Evolutionary conservation across 495 filamentous ascomycete species (phyloP).

Genomic region (Mycothermus thermophilus): DNA sequence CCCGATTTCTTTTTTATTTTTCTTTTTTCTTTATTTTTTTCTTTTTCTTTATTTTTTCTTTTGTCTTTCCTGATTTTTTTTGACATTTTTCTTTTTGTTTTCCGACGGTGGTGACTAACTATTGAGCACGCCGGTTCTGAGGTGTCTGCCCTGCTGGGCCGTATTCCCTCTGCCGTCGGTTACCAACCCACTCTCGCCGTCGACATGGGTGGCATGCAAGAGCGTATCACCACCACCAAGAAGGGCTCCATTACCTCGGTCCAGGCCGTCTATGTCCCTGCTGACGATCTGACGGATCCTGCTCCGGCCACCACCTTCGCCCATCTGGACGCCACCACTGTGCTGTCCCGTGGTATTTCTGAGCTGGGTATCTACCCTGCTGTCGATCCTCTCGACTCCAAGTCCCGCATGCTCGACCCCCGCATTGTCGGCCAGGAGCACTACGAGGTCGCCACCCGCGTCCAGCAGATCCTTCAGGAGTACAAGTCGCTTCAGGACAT

Average conservation of each 20-base stretch:
- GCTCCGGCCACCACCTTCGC: conserved; percentile 99
- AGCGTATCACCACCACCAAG: conserved; percentile 98
- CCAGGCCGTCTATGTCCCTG: conserved; percentile 99
- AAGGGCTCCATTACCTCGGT: conserved; percentile 99
- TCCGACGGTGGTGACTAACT: no score
- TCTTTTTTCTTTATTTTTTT: no score
- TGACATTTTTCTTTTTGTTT: conserved; percentile 99
- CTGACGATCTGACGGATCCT: conserved; percentile 99
- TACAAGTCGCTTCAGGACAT: conserved; percentile 99
- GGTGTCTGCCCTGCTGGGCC: conserved; percentile 97
- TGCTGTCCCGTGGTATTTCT: conserved; percentile 99
- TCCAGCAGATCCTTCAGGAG: conserved; percentile 99
- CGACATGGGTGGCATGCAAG: conserved; percentile 99
- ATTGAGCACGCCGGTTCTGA: conserved; percentile 99
- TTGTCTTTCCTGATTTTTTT: no score
- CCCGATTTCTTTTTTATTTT: no score
- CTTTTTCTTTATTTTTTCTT: no score
- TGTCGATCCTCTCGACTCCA: conserved; percentile 98
- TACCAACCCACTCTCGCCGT: conserved; percentile 99
- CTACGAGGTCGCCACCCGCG: conserved; percentile 84
- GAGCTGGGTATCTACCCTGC: conserved; percentile 99
- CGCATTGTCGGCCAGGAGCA: conserved; percentile 96
- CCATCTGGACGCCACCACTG: conserved; percentile 99
- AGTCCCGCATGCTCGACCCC: conserved; percentile 98
- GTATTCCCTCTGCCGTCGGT: conserved; percentile 99